Percentiles rank a stretch among this genome's conserved stretches.
These are phyloP conservation scores for Rubus parviflorus DNA, from an alignment of 306 rosid genomes.

Conservation along the genomic window DNA sequence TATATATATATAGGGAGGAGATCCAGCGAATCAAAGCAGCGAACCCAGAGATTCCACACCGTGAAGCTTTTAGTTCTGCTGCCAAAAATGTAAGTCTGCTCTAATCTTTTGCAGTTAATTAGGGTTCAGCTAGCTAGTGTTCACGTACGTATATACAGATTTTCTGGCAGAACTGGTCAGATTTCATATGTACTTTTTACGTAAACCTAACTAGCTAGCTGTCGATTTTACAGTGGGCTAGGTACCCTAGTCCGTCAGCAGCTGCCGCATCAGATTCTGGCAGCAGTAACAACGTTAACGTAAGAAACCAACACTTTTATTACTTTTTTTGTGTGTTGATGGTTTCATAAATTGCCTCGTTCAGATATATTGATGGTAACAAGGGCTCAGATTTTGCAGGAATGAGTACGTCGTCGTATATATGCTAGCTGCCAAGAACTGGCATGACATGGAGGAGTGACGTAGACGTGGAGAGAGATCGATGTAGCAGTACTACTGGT, in stretches of 20 bases:
- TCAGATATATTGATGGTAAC: neutral
- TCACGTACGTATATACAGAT: neutral
- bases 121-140: conserved; percentile 6
- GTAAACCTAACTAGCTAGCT: conserved; percentile 5
- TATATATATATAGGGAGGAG: conserved; percentile 63
- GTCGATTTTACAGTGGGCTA: conserved; percentile 69
- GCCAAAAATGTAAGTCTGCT: conserved; percentile 64
- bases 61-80: conserved; percentile 97
- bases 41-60: conserved; percentile 91
- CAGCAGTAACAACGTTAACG: conserved; percentile 40
- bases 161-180: neutral
- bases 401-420: conserved; percentile 10
- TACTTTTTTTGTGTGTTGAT: neutral
- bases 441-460: neutral
- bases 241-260: conserved; percentile 79
- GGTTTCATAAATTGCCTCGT: too few species aligned
- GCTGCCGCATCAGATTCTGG: conserved; percentile 56
- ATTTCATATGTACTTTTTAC: neutral
- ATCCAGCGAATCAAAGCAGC: conserved; percentile 94
- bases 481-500: neutral
- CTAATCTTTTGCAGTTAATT: neutral
- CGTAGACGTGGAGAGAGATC: neutral
- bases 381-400: conserved; percentile 23
- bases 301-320: neutral
- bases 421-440: neutral